phyloP scores from a whole-genome alignment of 2,329 filamentous ascomycete genomes.

The Monosporascus sp. region DNA sequence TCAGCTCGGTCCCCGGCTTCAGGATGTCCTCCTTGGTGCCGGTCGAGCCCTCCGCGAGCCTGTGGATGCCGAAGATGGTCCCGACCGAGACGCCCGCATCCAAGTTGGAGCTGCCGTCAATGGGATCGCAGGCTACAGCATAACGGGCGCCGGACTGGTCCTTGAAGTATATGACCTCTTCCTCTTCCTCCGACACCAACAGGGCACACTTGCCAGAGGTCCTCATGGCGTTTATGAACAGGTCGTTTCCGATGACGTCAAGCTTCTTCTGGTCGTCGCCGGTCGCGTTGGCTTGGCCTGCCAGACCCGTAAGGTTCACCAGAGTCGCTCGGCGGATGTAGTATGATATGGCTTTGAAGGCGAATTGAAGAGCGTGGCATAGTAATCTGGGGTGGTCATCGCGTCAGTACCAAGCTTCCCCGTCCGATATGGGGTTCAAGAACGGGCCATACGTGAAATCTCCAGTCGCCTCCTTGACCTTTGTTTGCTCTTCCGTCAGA shows the following conservation, averaged over 20 bases:
- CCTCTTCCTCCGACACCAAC: slow-evolving; percentile 97
- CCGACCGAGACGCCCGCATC: slow-evolving; percentile 97
- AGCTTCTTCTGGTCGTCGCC: slow-evolving; percentile 99
- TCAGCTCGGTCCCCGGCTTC: slow-evolving; percentile 81
- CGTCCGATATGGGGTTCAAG: background rate
- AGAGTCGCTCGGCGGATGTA: slow-evolving; percentile 95
- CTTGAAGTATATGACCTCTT: slow-evolving; percentile 84
- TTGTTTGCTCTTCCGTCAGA: slow-evolving; percentile 91
- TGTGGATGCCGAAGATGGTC: slow-evolving; percentile 94
- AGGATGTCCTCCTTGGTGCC: slow-evolving; percentile 82
- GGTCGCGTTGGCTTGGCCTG: slow-evolving; percentile 89
- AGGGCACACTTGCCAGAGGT: slow-evolving; percentile 86
- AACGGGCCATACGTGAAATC: slow-evolving; percentile 80
- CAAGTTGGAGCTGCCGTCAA: slow-evolving; percentile 95
- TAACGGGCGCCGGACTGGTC: slow-evolving; percentile 73
- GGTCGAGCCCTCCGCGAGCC: slow-evolving; percentile 69
- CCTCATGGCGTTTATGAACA: slow-evolving; percentile 94
- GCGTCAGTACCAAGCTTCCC: slow-evolving; percentile 4
- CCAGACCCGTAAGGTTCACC: slow-evolving; percentile 92
- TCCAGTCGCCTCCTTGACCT: slow-evolving; percentile 90
- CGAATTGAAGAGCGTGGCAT: slow-evolving; percentile 97
- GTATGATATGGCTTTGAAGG: slow-evolving; percentile 99
- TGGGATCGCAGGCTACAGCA: slow-evolving; percentile 94
- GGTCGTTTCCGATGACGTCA: slow-evolving; percentile 96
- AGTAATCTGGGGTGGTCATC: slow-evolving; percentile 58